phyloP scores from a whole-genome alignment of 352 stramenopile species.

The Phytopythium chamaehyphon region DNA sequence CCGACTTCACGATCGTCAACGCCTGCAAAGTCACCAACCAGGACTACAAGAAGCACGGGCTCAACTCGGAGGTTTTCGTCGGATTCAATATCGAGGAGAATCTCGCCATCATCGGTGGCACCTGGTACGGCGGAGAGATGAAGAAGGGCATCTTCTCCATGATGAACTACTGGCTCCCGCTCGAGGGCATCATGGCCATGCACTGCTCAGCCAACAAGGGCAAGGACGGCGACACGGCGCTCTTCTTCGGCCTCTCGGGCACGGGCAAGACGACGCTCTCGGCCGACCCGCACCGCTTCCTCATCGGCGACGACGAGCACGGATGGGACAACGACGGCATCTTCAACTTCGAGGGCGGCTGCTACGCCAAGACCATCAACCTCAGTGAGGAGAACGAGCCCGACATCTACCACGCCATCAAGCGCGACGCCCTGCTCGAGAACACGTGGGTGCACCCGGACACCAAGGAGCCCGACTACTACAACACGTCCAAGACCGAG shows the following conservation, averaged over 20 bases:
- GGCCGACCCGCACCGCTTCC: conserved; percentile 82
- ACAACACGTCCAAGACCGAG: conserved; percentile 95
- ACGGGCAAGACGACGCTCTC: conserved; percentile 91
- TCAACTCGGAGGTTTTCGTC: conserved; percentile 96
- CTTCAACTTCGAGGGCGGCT: conserved; percentile 99
- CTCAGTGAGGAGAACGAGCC: conserved; percentile 94
- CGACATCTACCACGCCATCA: conserved; percentile 98
- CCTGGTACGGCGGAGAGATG: conserved; percentile 98
- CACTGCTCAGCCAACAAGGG: conserved; percentile 98
- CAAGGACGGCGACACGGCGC: conserved; percentile 93
- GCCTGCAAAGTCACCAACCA: conserved; percentile 94
- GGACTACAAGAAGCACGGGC: conserved; percentile 92
- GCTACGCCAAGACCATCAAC: conserved; percentile 99
- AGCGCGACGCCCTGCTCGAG: conserved; percentile 95
- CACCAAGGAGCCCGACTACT: conserved; percentile 91
- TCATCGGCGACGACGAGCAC: conserved; percentile 92
- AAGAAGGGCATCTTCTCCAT: conserved; percentile 99
- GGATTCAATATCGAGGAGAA: conserved; percentile 97
- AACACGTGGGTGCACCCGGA: conserved; percentile 90
- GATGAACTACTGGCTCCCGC: conserved; percentile 98
- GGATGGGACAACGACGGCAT: conserved; percentile 97
- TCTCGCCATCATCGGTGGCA: conserved; percentile 93
- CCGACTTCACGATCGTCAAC: conserved; percentile 98
- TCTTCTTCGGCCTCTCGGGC: conserved; percentile 96
- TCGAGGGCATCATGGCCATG: conserved; percentile 96